Base-by-base conservation (phyloP, 306 rosid species). In the Comarum palustre region DNA sequence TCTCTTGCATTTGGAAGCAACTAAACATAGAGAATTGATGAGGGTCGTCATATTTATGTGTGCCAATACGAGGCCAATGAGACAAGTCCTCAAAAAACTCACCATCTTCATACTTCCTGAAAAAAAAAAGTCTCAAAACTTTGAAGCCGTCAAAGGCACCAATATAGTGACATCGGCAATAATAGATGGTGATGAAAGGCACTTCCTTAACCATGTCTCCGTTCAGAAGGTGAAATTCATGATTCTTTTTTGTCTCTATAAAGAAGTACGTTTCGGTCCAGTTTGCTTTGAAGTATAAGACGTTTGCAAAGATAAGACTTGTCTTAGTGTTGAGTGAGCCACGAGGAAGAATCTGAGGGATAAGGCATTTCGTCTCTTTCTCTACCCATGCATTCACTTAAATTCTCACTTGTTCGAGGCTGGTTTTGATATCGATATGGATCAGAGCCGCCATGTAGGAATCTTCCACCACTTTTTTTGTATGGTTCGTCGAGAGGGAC, bases 1-100 rank as follows among this genome's bases (percentile, higher is more conserved):
- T 48, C 55, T 48, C 24, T 48, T 5, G 29, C 72, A 16, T 80
- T 31, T 5, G 84, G 87, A 65, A 79, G 87, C 42, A 68, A 64
- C 61, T 62, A 20, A 46, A 31, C 80, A 83, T 73, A 22, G 75
- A 66, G 19, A 79, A 76, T 0, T 5, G 15, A 2, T 57, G 62
- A 7, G 8, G 17, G 0, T 60, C 25, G 1, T 36, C 39, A 7
- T 24, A 20, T 6, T 48, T 48, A 17, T 7, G 6, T 6, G 8
- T 36, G 39, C 39, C 34, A 3, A 4, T 32, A 32, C 4, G 34
- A 32, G 34, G 4, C 34, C 34, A 36, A 36, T 36, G 41, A 36
- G 41, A 36, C 41, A 36, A n/a, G n/a, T n/a, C n/a, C n/a, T n/a
- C n/a, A n/a, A n/a, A 5, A 4, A 36, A 36, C 41, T 36, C 41